Base-by-base conservation (phyloP, 2,329 filamentous ascomycete species). In the Penicillium sp. region DNA sequence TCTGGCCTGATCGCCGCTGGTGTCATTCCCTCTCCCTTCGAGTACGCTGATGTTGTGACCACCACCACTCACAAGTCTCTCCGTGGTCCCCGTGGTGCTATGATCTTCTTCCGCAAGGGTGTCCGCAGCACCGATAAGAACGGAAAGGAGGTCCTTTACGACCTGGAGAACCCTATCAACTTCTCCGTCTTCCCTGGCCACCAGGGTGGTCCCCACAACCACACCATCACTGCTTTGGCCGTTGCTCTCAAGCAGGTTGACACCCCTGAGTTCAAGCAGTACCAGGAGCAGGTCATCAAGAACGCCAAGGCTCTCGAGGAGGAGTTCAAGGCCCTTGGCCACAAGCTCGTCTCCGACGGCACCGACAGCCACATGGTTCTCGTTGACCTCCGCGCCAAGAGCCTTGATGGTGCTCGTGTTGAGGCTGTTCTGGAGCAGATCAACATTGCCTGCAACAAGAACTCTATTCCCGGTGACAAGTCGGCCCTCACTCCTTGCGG, bases 361-460 rank as follows among this genome's bases (percentile, higher is more conserved):
- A 99, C 94, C 27, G 94, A 99, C 79, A 97, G 96, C 80, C 94
- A 99, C 77, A 87, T 99, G 61, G 89, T 99, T 12, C 83, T 99
- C 18, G 81, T 94, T 46, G 94, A 99, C 74, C 84, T 99, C 48
- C 96, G 96, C 79, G 86, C 90, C 37, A 89, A 94, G 71, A 82
- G 82, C 55, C 86, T 99, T 58, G 94, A 99, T 69, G 92, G 92
- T 63, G 88, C 89, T 55, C 91, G 94, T 75, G 89, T 97, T 40
- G 94, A 99, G 83, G 88, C 90, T 59, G 89, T 99, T 56, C 87
- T 99, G 21, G 94, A 99, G 82, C 89, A 95, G 76, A 94, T 97
- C 79, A 96, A 96, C 82, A 96, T 99, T 75, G 92, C 94, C 60
- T 96, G 91, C 85, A 99, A 99, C 87, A 99, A 99, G 87, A 99